Percentiles rank a stretch among this genome's conserved stretches.
phyloP scores from a whole-genome alignment of 2,329 filamentous ascomycete species.

The Cladobotryum mycophilum region DNA sequence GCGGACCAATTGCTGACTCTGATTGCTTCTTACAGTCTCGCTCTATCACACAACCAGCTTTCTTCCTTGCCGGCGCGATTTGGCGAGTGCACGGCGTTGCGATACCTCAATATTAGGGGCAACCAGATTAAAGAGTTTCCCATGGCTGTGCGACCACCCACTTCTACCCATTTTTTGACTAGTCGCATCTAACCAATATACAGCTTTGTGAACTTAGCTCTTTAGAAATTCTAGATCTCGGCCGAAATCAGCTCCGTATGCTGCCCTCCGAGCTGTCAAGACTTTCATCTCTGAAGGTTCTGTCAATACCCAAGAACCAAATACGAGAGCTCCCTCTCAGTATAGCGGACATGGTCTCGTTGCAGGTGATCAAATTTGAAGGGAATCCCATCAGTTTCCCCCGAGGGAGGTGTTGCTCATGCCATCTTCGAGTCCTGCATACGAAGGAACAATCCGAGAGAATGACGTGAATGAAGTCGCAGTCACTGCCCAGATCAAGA shows the following conservation, averaged over 20 bases:
- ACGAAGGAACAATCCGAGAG: constrained; percentile 48
- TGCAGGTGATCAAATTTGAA: constrained; percentile 84
- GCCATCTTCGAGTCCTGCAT: constrained; percentile 48
- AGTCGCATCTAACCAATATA: constrained; percentile 15
- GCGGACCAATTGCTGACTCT: constrained; percentile 6
- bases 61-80: constrained; percentile 64
- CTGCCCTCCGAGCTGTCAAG: constrained; percentile 75
- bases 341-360: constrained; percentile 80
- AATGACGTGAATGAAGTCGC: constrained; percentile 57
- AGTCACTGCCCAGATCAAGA: constrained; percentile 56
- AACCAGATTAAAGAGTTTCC: constrained; percentile 64
- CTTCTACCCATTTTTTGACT: neutral
- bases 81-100: constrained; percentile 67
- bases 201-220: constrained; percentile 81
- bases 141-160: constrained; percentile 39
- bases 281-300: constrained; percentile 78
- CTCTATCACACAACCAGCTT: constrained; percentile 74
- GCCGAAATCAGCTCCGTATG: constrained; percentile 73
- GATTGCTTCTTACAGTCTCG: constrained; percentile 48
- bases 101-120: constrained; percentile 74
- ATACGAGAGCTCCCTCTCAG: constrained; percentile 79
- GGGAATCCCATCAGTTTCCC: constrained; percentile 78
- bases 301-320: constrained; percentile 80
- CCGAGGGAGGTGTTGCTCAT: constrained; percentile 62
- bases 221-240: constrained; percentile 88